Conservation (phyloP, 768 basidiomycete species). For the Suillus paluster region DNA sequence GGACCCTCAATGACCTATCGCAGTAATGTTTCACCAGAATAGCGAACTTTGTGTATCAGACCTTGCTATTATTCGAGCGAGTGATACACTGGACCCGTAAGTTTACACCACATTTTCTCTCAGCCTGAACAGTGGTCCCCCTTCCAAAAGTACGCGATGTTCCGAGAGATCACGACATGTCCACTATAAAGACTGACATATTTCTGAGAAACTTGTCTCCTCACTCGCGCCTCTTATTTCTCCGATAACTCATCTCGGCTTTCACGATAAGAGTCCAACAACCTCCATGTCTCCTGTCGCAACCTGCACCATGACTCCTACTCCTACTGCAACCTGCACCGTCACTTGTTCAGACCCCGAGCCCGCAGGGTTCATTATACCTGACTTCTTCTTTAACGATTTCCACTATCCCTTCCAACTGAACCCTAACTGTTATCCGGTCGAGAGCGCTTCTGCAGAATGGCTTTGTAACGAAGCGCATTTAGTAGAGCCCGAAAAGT, state of each 20-base stretch:
- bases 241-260: background rate
- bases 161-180: background rate
- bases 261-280: background rate
- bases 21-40: background rate
- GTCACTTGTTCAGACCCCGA: background rate
- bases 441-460: background rate
- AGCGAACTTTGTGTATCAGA: background rate
- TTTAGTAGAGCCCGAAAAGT: conserved; percentile 32
- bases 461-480: background rate
- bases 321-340: background rate
- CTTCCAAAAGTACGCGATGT: background rate
- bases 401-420: background rate
- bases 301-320: background rate
- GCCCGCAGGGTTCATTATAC: background rate
- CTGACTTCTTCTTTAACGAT: background rate
- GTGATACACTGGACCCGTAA: background rate
- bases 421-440: background rate
- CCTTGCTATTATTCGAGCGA: background rate
- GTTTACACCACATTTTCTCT: background rate
- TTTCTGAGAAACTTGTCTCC: background rate
- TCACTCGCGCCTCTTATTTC: background rate
- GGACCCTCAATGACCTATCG: background rate
- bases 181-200: background rate
- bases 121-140: background rate
- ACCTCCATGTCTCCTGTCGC: background rate